Conservation (phyloP, 768 basidiomycete genomes). For the Vararia minispora region DNA sequence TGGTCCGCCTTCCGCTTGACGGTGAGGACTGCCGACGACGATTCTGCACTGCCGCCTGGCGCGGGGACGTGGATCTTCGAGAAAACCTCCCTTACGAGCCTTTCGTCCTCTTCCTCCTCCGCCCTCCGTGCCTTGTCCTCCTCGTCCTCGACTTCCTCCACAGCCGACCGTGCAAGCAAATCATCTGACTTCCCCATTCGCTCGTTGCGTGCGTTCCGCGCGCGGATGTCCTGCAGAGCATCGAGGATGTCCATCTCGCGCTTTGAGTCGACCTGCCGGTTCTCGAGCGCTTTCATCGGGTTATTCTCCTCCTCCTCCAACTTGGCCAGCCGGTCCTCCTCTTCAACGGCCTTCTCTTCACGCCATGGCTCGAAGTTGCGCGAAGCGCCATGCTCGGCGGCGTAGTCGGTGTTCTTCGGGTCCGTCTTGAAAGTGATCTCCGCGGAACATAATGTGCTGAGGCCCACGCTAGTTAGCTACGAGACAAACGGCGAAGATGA, state of each 20-base stretch:
- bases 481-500: constrained; percentile 19
- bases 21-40: constrained; percentile 34
- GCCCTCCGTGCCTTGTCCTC: constrained; percentile 60
- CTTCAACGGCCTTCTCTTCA: constrained; percentile 66
- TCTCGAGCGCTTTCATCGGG: constrained; percentile 95
- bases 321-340: constrained; percentile 76
- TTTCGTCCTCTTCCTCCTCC: constrained; percentile 89
- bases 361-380: constrained; percentile 98
- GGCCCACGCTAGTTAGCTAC: constrained; percentile 10
- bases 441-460: constrained; percentile 86
- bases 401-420: constrained; percentile 92
- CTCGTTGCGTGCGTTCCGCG: constrained; percentile 81
- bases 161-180: constrained; percentile 46
- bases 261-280: constrained; percentile 84
- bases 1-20: constrained; percentile 81
- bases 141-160: constrained; percentile 65
- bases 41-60: constrained; percentile 15
- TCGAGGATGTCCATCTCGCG: constrained; percentile 98
- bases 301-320: constrained; percentile 91
- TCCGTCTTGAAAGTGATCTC: constrained; percentile 99
- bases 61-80: constrained; percentile 48
- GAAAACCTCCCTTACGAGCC: constrained; percentile 78
- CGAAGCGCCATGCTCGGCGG: constrained; percentile 92
- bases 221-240: constrained; percentile 85
- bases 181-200: constrained; percentile 68